phyloP scores from a whole-genome alignment of 345 rosid species.

The Linum tenue region DNA sequence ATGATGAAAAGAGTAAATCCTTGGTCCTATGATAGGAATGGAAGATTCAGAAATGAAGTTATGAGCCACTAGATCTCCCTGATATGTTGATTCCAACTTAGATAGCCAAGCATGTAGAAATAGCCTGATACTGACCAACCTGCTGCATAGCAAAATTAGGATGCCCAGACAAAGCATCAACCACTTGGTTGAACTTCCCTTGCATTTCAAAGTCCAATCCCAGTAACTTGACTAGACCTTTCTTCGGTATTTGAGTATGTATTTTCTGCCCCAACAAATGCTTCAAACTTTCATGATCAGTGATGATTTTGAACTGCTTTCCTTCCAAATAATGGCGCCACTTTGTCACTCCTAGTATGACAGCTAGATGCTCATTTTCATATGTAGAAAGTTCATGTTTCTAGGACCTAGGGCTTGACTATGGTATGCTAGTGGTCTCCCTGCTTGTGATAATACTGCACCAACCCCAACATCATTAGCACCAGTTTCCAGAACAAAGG shows the following conservation, averaged over 20 bases:
- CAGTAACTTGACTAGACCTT: neutral
- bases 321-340: neutral
- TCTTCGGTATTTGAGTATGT: neutral
- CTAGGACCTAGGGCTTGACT: too few species aligned
- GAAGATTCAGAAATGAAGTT: neutral
- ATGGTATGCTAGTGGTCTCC: neutral
- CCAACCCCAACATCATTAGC: neutral
- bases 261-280: neutral
- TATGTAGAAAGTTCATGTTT: neutral
- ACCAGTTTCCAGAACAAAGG: neutral
- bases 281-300: neutral
- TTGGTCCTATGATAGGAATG: neutral
- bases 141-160: neutral
- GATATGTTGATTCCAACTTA: neutral
- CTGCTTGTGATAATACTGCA: neutral
- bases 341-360: neutral
- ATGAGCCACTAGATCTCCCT: neutral
- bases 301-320: neutral
- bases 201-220: neutral
- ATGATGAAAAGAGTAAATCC: neutral
- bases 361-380: neutral
- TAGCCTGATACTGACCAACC: neutral
- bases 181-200: neutral
- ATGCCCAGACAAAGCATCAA: neutral
- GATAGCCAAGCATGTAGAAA: neutral